These are phyloP conservation scores for Rhinocladiella mackenziei DNA, from an alignment of 2,329 filamentous ascomycete genomes.

Conservation along the genomic window DNA sequence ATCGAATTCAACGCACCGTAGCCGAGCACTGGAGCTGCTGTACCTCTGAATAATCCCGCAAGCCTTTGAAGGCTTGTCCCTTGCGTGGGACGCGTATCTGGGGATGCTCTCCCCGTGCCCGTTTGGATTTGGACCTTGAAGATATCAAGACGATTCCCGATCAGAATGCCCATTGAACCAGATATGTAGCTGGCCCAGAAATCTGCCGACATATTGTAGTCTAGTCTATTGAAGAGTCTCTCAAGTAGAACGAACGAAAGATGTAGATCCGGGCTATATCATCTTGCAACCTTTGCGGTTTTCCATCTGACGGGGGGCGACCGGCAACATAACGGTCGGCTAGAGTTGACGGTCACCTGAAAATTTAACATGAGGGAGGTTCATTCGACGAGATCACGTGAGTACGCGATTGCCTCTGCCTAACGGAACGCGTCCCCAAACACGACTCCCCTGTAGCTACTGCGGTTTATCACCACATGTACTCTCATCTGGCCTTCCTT, in stretches of 20 bases:
- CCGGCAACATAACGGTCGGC: too few species aligned
- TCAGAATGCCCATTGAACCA: constrained; percentile 77
- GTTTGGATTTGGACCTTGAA: constrained; percentile 80
- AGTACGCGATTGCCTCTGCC: constrained; percentile 4
- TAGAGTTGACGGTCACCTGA: background rate
- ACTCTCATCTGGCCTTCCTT: background rate
- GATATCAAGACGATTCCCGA: constrained; percentile 81
- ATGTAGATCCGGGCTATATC: background rate
- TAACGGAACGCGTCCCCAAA: constrained; percentile 1
- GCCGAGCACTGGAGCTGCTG: constrained; percentile 78
- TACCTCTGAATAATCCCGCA: constrained; percentile 49
- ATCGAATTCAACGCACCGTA: constrained; percentile 90
- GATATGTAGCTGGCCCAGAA: constrained; percentile 93
- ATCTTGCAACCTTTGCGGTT: too few species aligned
- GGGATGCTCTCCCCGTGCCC: constrained; percentile 31
- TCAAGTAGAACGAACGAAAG: background rate
- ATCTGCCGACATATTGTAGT: constrained; percentile 67
- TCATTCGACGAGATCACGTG: constrained; percentile 20
- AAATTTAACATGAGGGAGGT: too few species aligned
- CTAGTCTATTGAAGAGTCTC: background rate
- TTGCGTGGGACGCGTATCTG: constrained; percentile 1
- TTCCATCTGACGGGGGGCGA: too few species aligned
- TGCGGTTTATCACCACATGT: too few species aligned
- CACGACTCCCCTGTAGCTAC: background rate
- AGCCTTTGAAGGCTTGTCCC: constrained; percentile 13